Evolutionary conservation across 495 filamentous ascomycete genomes (phyloP).

Genomic region (Neurospora sp.): DNA sequence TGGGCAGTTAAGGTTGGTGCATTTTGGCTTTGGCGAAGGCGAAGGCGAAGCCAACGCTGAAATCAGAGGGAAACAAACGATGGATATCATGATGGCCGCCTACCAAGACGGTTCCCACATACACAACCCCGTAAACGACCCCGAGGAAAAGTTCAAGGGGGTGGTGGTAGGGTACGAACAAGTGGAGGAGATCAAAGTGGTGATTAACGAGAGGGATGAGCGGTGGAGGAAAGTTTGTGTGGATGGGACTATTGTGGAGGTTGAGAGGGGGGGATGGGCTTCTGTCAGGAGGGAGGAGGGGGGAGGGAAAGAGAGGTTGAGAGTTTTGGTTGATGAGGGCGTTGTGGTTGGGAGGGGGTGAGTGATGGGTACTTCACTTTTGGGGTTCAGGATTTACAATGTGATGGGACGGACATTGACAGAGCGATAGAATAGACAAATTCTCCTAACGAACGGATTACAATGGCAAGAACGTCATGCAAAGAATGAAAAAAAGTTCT

Average conservation of each 20-base stretch:
- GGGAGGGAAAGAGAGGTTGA: slow-evolving; percentile 10
- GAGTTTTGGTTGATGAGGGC: slow-evolving; percentile 23
- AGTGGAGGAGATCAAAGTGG: slow-evolving; percentile 52
- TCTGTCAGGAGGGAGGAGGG: slow-evolving; percentile 35
- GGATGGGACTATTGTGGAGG: slow-evolving; percentile 72
- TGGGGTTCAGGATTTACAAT: too few relatives aligned
- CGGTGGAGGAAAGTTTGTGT: slow-evolving; percentile 79
- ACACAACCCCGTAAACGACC: slow-evolving; percentile 4
- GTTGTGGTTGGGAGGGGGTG: neutral
- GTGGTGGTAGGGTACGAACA: slow-evolving; percentile 60
- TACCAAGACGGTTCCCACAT: slow-evolving; percentile 65
- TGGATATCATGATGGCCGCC: slow-evolving; percentile 65
- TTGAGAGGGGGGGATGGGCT: slow-evolving; percentile 64
- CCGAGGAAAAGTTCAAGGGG: slow-evolving; percentile 15
- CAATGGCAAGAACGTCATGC: neutral
- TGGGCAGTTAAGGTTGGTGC: slow-evolving; percentile 57
- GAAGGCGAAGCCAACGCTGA: neutral
- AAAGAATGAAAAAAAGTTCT: neutral
- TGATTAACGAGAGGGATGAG: slow-evolving; percentile 51
- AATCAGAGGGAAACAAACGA: slow-evolving; percentile 43
- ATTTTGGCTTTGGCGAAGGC: slow-evolving; percentile 42
- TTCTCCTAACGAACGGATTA: too few relatives aligned
- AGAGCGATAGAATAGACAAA: too few relatives aligned
- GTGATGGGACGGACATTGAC: too few relatives aligned
- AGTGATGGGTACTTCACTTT: neutral